Conservation (phyloP, 2,329 filamentous ascomycete genomes). For the Helicocarpus griseus region DNA sequence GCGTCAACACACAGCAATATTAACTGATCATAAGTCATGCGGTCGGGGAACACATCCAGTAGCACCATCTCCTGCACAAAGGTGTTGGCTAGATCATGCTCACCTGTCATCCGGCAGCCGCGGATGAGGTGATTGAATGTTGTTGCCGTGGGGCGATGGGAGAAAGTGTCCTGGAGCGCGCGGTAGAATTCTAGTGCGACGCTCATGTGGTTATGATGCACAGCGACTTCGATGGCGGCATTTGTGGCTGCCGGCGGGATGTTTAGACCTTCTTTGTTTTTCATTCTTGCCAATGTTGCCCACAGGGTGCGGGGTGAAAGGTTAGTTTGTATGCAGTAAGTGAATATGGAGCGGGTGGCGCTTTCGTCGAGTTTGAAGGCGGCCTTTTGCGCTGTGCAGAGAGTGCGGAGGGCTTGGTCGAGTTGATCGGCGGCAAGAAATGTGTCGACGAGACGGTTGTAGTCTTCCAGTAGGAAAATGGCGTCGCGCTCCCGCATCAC, state of each 20-base stretch:
- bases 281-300: conserved; percentile 45
- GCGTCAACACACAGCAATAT: conserved; percentile 46
- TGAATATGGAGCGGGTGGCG: conserved; percentile 55
- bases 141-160: conserved; percentile 30
- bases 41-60: conserved; percentile 44
- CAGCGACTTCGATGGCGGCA: conserved; percentile 43
- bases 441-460: conserved; percentile 66
- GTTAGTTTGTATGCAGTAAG: conserved; percentile 41
- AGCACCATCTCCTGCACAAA: conserved; percentile 53
- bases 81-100: conserved; percentile 50
- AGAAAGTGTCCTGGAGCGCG: conserved; percentile 44
- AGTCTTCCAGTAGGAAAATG: conserved; percentile 56
- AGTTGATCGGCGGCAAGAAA: conserved; percentile 55
- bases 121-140: conserved; percentile 54
- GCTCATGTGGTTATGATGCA: conserved; percentile 35
- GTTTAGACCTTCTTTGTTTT: conserved; percentile 34
- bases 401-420: conserved; percentile 54
- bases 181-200: conserved; percentile 53
- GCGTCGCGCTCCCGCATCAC: conserved; percentile 51
- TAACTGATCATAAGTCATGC: conserved; percentile 53
- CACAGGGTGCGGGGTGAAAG: conserved; percentile 44
- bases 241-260: conserved; percentile 42
- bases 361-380: conserved; percentile 47
- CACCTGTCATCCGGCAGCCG: conserved; percentile 36
- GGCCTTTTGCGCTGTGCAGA: conserved; percentile 63